These are phyloP conservation scores for Emydomyces testavorans DNA, from an alignment of 2,329 filamentous ascomycete species.

Conservation along the genomic window DNA sequence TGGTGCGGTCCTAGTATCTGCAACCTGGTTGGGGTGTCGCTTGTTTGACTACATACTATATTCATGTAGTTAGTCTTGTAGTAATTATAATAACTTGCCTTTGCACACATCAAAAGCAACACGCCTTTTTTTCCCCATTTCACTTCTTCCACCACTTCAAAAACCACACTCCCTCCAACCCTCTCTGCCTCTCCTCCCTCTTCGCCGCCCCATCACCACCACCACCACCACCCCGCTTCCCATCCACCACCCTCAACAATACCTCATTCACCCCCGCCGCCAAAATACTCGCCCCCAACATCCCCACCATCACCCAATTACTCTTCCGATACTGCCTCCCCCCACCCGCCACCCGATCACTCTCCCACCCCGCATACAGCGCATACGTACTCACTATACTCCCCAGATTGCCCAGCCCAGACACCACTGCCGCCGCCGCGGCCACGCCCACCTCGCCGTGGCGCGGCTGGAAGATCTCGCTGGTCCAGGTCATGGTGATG, in stretches of 20 bases:
- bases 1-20: no score
- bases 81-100: no score
- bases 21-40: no score
- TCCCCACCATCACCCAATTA: constrained; percentile 80
- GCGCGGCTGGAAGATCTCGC: constrained; percentile 76
- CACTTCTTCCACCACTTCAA: constrained; percentile 13
- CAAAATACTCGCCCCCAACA: constrained; percentile 64
- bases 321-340: constrained; percentile 65
- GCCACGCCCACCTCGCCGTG: constrained; percentile 88
- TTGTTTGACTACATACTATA: no score
- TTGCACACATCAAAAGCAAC: no score
- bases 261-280: constrained; percentile 53
- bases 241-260: constrained; percentile 43
- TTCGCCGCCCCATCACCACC: constrained; percentile 23
- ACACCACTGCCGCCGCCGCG: constrained; percentile 72
- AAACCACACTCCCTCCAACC: constrained; percentile 27
- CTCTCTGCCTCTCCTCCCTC: constrained; percentile 28
- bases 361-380: constrained; percentile 75
- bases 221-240: constrained; percentile 7
- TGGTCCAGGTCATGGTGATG: constrained; percentile 89
- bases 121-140: no score
- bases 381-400: constrained; percentile 82
- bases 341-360: constrained; percentile 53
- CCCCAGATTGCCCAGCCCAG: constrained; percentile 74
- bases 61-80: no score